These are phyloP conservation scores for Beauveria sp. DNA, from an alignment of 2,329 filamentous ascomycete genomes.

Conservation along the genomic window DNA sequence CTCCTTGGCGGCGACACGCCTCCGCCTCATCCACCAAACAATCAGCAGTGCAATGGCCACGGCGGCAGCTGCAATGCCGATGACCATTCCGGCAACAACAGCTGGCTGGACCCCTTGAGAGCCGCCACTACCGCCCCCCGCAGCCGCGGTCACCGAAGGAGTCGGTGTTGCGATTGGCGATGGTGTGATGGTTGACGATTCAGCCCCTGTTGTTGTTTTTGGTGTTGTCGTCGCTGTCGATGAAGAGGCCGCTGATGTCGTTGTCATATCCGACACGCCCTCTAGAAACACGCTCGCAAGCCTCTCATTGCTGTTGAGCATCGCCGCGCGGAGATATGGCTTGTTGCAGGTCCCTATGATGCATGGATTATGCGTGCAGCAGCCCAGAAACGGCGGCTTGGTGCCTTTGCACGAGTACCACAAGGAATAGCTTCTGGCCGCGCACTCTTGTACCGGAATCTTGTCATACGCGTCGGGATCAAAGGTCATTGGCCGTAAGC, in stretches of 20 bases:
- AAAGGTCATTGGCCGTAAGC: slow-evolving; percentile 24
- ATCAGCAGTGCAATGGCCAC: neutral
- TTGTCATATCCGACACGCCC: neutral
- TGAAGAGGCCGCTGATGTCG: neutral
- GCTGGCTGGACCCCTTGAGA: slow-evolving; percentile 9
- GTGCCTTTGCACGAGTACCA: slow-evolving; percentile 29
- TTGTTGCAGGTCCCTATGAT: slow-evolving; percentile 13
- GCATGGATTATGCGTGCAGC: slow-evolving; percentile 24
- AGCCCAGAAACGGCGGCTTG: slow-evolving; percentile 30
- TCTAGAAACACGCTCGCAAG: neutral
- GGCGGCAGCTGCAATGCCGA: slow-evolving; percentile 14
- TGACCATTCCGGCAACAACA: slow-evolving; percentile 16
- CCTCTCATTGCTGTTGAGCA: slow-evolving; percentile 18
- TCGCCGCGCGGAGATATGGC: slow-evolving; percentile 11
- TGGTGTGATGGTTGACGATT: neutral
- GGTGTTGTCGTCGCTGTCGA: neutral
- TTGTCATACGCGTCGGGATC: slow-evolving; percentile 16
- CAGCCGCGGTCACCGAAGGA: neutral
- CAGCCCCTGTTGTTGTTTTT: neutral
- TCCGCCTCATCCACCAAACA: neutral
- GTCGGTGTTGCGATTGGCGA: neutral
- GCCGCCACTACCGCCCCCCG: neutral
- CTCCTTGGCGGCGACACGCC: neutral
- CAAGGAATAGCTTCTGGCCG: slow-evolving; percentile 13
- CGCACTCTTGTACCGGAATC: slow-evolving; percentile 27